A percentile compares a stretch with the other conserved stretches of the same genome.
These are phyloP conservation scores for Candida schatavii DNA, from an alignment of 805 yeast genomes.

Conservation along the genomic window DNA sequence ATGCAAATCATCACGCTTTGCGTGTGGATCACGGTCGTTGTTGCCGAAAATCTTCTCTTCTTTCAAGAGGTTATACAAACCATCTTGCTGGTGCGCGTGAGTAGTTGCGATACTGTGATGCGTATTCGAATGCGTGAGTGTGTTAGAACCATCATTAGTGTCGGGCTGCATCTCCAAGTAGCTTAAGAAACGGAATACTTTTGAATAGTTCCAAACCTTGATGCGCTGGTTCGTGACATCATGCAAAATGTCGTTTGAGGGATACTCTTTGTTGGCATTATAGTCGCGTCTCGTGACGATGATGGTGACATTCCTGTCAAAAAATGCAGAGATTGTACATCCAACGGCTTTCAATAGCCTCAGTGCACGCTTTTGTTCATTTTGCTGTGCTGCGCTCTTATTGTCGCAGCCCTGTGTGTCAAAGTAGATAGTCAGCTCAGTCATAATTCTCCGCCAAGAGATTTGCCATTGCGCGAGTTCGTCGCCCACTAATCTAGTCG, in stretches of 20 bases:
- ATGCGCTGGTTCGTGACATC: slow-evolving; percentile 59
- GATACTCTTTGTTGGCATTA: slow-evolving; percentile 39
- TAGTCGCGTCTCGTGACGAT: slow-evolving; percentile 67
- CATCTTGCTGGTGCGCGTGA: slow-evolving; percentile 11
- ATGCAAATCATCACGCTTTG: slow-evolving; percentile 79
- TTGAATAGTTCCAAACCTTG: slow-evolving; percentile 87
- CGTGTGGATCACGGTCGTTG: slow-evolving; percentile 82
- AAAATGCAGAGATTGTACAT: slow-evolving; percentile 42
- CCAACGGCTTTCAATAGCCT: slow-evolving; percentile 48
- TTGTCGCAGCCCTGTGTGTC: slow-evolving; percentile 49
- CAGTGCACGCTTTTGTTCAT: slow-evolving; percentile 41
- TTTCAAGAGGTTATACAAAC: slow-evolving; percentile 53
- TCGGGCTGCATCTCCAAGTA: slow-evolving; percentile 45
- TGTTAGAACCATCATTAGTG: slow-evolving; percentile 2
- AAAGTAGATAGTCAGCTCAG: slow-evolving; percentile 57
- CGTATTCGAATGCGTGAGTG: not conserved
- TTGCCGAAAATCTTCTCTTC: slow-evolving; percentile 88
- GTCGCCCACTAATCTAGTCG: slow-evolving; percentile 39
- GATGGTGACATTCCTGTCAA: slow-evolving; percentile 63
- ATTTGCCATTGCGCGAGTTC: slow-evolving; percentile 59
- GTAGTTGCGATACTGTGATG: not conserved
- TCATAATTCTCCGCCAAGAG: slow-evolving; percentile 62
- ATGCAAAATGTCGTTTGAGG: slow-evolving; percentile 59
- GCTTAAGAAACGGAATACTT: slow-evolving; percentile 73
- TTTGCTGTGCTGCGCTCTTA: slow-evolving; percentile 31